A percentile compares a stretch with the other conserved stretches of the same genome.
phyloP scores from a whole-genome alignment of 2,329 filamentous ascomycete genomes.

The Fusarium mangiferae region DNA sequence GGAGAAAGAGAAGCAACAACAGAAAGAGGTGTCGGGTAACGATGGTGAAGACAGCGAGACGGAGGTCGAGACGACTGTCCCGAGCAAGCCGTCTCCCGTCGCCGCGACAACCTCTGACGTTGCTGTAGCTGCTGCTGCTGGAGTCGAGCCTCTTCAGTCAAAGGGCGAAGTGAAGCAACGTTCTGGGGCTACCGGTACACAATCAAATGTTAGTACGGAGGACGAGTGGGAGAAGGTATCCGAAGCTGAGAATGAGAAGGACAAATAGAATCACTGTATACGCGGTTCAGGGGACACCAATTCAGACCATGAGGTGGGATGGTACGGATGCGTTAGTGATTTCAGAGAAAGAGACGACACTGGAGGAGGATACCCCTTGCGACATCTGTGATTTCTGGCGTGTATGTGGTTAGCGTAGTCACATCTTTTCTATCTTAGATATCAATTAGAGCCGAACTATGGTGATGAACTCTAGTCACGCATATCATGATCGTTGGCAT shows the following conservation, averaged over 20 bases:
- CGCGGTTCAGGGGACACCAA: neutral
- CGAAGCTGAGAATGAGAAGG: constrained; percentile 72
- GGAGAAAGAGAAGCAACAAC: constrained; percentile 44
- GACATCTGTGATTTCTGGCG: constrained; percentile 34
- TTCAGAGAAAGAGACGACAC: constrained; percentile 16
- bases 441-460: constrained; percentile 18
- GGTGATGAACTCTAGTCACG: neutral
- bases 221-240: constrained; percentile 98
- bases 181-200: constrained; percentile 56
- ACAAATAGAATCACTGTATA: constrained; percentile 52
- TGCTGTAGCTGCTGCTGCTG: constrained; percentile 45
- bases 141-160: constrained; percentile 56
- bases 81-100: constrained; percentile 31
- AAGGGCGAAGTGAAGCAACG: constrained; percentile 63
- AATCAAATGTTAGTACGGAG: constrained; percentile 79
- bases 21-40: constrained; percentile 36
- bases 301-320: neutral
- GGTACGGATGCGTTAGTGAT: neutral
- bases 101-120: constrained; percentile 24
- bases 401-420: constrained; percentile 40
- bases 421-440: constrained; percentile 17
- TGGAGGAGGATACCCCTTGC: constrained; percentile 43
- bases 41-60: constrained; percentile 47
- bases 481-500: neutral
- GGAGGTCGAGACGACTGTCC: constrained; percentile 54